phyloP scores from a whole-genome alignment of 441 rosid genomes.

The Populus hybrid region DNA sequence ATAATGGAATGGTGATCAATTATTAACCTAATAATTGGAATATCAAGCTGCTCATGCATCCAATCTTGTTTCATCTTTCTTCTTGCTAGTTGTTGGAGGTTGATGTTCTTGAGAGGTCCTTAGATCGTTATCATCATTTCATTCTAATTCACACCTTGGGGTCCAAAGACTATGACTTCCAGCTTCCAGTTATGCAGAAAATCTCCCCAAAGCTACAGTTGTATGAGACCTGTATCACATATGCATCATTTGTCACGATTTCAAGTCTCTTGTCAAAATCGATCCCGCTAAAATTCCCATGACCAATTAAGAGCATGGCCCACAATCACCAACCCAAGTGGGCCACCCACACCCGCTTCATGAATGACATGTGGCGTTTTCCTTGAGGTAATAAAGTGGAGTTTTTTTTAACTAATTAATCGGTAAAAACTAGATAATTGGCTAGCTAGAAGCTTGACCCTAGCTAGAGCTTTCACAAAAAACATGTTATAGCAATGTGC shows the following conservation, averaged over 20 bases:
- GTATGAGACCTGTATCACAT: not conserved
- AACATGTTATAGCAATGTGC: not conserved
- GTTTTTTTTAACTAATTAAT: slow-evolving; percentile 6
- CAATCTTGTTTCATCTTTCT: not conserved
- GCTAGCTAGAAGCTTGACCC: not conserved
- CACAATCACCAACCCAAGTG: slow-evolving; percentile 22
- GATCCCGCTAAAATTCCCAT: slow-evolving; percentile 23
- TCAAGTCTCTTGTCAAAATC: slow-evolving; percentile 11
- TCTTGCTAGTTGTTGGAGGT: not conserved
- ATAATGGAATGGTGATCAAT: no score
- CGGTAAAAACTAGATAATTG: not conserved
- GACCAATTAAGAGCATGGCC: slow-evolving; percentile 12
- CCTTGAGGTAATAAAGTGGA: slow-evolving; percentile 2
- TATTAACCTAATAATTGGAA: no score
- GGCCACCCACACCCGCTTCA: slow-evolving; percentile 1
- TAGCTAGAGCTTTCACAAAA: not conserved
- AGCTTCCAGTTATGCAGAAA: not conserved
- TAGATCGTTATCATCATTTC: not conserved
- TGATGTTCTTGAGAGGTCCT: not conserved
- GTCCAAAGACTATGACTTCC: not conserved
- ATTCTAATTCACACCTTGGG: slow-evolving; percentile 3
- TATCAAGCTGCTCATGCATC: not conserved
- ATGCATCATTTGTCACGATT: not conserved
- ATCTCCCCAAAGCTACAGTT: not conserved
- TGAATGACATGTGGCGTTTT: slow-evolving; percentile 14